A percentile compares a stretch with the other conserved stretches of the same genome.
Conservation (phyloP, 345 rosid genomes). For the Dipteronia sinensis region DNA sequence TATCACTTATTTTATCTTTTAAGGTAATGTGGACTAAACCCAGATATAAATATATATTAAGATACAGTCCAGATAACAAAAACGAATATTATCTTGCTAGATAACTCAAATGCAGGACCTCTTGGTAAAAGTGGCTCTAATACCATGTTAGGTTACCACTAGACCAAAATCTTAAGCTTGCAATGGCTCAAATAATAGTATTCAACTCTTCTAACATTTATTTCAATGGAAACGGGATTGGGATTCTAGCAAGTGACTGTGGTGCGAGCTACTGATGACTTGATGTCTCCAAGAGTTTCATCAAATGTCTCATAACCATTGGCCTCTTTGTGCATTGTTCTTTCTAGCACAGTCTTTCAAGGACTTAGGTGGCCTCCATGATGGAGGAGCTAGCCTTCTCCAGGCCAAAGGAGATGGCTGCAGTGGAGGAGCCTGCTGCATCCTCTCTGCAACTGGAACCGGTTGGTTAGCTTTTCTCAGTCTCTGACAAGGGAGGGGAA, state of each 20-base stretch:
- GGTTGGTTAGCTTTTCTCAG: conserved; percentile 1
- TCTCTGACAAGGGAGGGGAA: neutral
- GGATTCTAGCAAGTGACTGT: neutral
- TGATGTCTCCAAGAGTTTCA: neutral
- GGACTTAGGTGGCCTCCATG: neutral
- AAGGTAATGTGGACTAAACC: too few species aligned
- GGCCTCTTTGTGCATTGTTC: neutral
- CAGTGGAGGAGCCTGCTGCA: neutral
- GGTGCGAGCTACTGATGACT: neutral
- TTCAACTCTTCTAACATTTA: neutral
- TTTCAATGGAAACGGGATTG: neutral
- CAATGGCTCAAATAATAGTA: neutral
- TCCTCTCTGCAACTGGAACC: neutral
- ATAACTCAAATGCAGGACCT: neutral
- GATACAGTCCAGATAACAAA: too few species aligned
- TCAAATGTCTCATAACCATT: neutral
- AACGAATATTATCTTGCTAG: too few species aligned
- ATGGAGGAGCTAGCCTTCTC: conserved; percentile 2
- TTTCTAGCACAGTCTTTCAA: neutral
- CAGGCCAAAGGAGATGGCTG: neutral
- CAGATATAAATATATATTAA: too few species aligned
- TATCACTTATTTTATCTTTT: too few species aligned
- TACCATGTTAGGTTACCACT: neutral
- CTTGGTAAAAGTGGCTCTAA: neutral
- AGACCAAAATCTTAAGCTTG: neutral